phyloP scores from a whole-genome alignment of 495 filamentous ascomycete species.

The Penicillium canariense region DNA sequence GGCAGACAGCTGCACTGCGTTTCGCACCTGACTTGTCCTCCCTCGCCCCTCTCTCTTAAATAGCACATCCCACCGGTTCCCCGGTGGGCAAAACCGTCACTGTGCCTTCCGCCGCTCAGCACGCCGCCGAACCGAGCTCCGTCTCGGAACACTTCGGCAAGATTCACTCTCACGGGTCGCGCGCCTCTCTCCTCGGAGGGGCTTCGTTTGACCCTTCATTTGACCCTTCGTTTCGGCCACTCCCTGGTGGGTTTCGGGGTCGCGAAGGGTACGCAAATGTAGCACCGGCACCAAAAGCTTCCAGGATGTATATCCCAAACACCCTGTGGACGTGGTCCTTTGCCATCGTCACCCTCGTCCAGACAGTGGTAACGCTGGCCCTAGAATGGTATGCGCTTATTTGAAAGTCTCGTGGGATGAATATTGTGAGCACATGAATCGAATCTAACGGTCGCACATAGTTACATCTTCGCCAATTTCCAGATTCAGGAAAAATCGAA shows the following conservation, averaged over 20 bases:
- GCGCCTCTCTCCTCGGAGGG: slow-evolving; percentile 65
- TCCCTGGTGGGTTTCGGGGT: slow-evolving; percentile 50
- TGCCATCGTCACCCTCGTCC: slow-evolving; percentile 66
- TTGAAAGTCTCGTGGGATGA: background rate
- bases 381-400: slow-evolving; percentile 74
- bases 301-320: slow-evolving; percentile 68
- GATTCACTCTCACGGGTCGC: slow-evolving; percentile 59
- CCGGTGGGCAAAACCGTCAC: slow-evolving; percentile 39
- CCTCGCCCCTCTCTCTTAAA: slow-evolving; percentile 2
- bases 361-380: slow-evolving; percentile 73
- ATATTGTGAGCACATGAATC: background rate
- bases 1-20: slow-evolving; percentile 4
- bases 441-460: slow-evolving; percentile 11
- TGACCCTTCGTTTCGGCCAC: slow-evolving; percentile 50
- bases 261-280: slow-evolving; percentile 54
- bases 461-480: slow-evolving; percentile 51
- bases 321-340: slow-evolving; percentile 89
- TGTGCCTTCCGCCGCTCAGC: slow-evolving; percentile 35
- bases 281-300: slow-evolving; percentile 15
- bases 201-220: slow-evolving; percentile 54
- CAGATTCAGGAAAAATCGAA: slow-evolving; percentile 66
- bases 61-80: slow-evolving; percentile 21
- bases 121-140: slow-evolving; percentile 37
- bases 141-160: slow-evolving; percentile 51
- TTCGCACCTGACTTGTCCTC: slow-evolving; percentile 15